phyloP scores from a whole-genome alignment of 768 basidiomycete genomes.

The Rhizopogon roseolus region DNA sequence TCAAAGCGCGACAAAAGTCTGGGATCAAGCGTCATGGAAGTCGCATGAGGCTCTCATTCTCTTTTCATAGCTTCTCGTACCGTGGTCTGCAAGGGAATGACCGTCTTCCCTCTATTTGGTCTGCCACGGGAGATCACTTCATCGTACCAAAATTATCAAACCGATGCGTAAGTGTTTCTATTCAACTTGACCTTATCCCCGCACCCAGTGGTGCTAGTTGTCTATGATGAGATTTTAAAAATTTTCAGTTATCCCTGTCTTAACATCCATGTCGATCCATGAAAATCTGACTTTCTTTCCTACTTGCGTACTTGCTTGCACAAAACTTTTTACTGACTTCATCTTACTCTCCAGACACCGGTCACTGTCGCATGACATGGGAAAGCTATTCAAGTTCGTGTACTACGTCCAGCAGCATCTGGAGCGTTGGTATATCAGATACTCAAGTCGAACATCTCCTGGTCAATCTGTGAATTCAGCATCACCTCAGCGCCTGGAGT shows the following conservation, averaged over 20 bases:
- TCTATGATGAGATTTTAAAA: conserved; percentile 15
- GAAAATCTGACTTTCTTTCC: conserved; percentile 6
- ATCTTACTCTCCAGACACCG: not conserved
- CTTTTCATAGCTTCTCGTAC: not conserved
- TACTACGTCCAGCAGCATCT: too few species aligned
- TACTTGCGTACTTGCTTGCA: not conserved
- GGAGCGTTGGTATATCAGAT: too few species aligned
- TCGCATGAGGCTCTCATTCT: not conserved
- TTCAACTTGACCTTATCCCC: not conserved
- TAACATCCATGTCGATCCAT: conserved; percentile 21
- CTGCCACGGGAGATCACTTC: too few species aligned
- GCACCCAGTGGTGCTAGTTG: not conserved
- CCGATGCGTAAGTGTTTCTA: not conserved
- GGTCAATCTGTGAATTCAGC: not conserved
- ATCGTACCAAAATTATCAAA: too few species aligned
- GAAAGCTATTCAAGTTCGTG: too few species aligned
- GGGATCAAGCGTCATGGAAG: not conserved
- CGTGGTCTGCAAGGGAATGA: not conserved
- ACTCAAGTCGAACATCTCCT: too few species aligned
- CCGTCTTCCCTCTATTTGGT: too few species aligned
- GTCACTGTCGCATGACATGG: not conserved
- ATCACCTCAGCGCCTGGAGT: not conserved
- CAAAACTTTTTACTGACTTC: not conserved
- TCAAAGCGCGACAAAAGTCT: too few species aligned
- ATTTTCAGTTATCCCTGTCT: conserved; percentile 28